Evolutionary conservation across 176 grass and related monocot species (phyloP), one percentile per base, ranked within the genome.

Genomic region (Saccharum spontaneum): DNA sequence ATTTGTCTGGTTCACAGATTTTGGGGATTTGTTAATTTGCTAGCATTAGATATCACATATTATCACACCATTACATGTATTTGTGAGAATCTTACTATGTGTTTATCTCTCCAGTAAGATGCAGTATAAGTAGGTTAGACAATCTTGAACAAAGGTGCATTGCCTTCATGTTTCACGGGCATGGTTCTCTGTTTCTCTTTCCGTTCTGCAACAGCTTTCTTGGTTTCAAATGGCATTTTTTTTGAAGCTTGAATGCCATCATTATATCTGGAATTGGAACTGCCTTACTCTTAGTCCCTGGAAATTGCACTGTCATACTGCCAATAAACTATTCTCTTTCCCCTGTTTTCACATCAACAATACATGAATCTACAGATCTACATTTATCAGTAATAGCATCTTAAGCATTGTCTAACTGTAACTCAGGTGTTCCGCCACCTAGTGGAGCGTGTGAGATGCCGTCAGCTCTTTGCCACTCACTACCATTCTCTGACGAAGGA

Each of bases 401-500:
- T 61, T 72, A 17, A 80, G 26, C 38, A 36, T 69, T 69, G 74
- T 75, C 16, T 61, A 82, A 66, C 5, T 64, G 44, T 68, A 71
- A 49, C 12, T 10, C 84, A 98, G 95, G 95, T 98, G 61, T 95
- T 98, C 75, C 95, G 95, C 7, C 93, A 98, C 86, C 91, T 98
- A 1, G 87, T 95, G 55, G 95, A 98, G 69, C 80, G 45, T 43
- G 87, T 95, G n/a, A 74, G 89, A 36, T 98, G 96, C 63, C 89
- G 93, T 28, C 84, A 95, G 84, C 91, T 98, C 57, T 98, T 98
- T 40, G 96, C 96, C 24, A 98, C 93, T 0, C 96, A 98, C 80
- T 98, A 98, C 80, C 96, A 98, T 60, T 78, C 96, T 72, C 91
- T 95, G 41, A 94, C 96, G 23, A 95, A 95, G 83, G 96, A 98